Percentiles rank a stretch among this genome's conserved stretches.
Conservation (phyloP, 1,139 yeast genomes). For the Hansenula anomala region DNA sequence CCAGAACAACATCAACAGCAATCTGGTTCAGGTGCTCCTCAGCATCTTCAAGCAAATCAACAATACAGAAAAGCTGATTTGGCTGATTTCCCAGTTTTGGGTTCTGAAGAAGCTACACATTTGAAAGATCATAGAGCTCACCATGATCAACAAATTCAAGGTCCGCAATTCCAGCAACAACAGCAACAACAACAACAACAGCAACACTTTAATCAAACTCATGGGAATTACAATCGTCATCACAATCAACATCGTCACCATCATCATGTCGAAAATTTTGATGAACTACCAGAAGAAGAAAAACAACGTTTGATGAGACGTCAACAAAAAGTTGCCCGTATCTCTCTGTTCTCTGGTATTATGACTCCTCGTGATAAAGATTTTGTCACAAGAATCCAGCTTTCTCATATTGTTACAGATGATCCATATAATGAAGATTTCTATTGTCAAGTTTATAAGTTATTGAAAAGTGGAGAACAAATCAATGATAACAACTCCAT, state of each 20-base stretch:
- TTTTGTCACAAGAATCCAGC: conserved; percentile 88
- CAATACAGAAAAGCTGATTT: conserved; percentile 28
- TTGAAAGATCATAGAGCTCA: conserved; percentile 4
- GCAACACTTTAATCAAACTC: conserved; percentile 23
- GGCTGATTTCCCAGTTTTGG: conserved; percentile 48
- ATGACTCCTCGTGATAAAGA: conserved; percentile 98
- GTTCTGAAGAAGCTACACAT: conserved; percentile 33
- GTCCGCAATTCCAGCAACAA: conserved; percentile 21
- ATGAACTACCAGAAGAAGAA: conserved; percentile 43
- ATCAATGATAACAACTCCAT: conserved; percentile 53
- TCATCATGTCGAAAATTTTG: conserved; percentile 22
- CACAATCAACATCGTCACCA: conserved; percentile 26
- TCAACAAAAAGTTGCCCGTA: conserved; percentile 75
- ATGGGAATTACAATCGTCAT: conserved; percentile 16
- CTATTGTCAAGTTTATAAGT: conserved; percentile 89
- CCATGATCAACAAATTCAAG: conserved; percentile 24
- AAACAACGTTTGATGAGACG: conserved; percentile 56
- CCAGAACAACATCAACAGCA: conserved; percentile 13
- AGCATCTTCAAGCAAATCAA: neutral
- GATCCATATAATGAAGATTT: conserved; percentile 98
- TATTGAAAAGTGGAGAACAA: conserved; percentile 57
- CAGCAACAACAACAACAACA: conserved; percentile 18
- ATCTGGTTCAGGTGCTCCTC: conserved; percentile 18
- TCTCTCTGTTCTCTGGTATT: conserved; percentile 81
- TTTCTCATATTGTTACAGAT: conserved; percentile 93